Evolutionary conservation across 768 basidiomycete species (phyloP), one percentile per base, ranked within the genome.

Genomic region (Cyclocybe cylindracea): DNA sequence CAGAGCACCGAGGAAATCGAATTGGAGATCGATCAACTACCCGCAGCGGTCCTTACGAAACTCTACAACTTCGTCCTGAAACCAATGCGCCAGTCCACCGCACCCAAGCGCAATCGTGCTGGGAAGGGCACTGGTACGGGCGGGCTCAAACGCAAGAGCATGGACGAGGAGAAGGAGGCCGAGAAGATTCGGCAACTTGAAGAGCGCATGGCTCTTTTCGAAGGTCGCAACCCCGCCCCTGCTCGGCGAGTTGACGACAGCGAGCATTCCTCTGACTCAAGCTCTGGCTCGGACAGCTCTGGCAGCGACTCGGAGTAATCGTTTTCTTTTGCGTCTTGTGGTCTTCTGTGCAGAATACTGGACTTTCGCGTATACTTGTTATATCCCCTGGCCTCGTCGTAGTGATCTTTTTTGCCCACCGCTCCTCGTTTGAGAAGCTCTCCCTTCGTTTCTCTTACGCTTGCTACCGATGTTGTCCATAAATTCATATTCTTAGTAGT

Each of bases 1-100:
- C 53, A 94, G 91, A 94, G 91, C 69, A 90, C 89, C 41, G 94
- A 98, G 70, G 97, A 99, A 75, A 98, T 99, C 63, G 97, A 99
- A 69, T 83, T 99, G 39, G 97, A 99, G 71, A 98, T 99, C 64
- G 97, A 98, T 65, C 76, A 85, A 37, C 77, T 99, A 32, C 95
- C 97, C 44, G 78, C 90, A 6, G 69, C 81, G 31, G 95, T 97
- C 40, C 83, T 98, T 47, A 89, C 89, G 47, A 92, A 93, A 71
- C 80, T 99, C 29, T 99, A 98, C 77, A 95, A 96, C 71, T 94
- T 91, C 64, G 96, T 98, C 58, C 78, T 96, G 51, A 85, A 89
- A 8, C 91, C 91, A 1, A 67, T 86, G 53, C 84, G 85, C 31
- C 82, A 85, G 39, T 79, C 85, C 7, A 78, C 85, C 38, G 61